phyloP scores from a whole-genome alignment of 2,329 filamentous ascomycete species.

The Sporothrix humicola region DNA sequence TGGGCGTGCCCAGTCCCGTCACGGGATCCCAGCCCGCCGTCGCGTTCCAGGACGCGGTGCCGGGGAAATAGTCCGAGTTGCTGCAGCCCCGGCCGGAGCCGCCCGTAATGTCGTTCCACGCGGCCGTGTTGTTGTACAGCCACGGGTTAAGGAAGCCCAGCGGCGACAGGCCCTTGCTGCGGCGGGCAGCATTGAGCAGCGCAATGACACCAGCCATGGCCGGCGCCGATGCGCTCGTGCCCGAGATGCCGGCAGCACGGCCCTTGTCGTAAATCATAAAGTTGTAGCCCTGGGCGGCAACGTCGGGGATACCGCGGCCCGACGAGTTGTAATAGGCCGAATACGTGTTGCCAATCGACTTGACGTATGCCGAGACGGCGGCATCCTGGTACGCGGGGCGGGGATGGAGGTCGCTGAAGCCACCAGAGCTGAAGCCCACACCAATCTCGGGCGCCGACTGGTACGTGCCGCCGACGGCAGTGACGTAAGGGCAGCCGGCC shows the following conservation, averaged over 20 bases:
- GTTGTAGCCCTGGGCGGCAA: slow-evolving; percentile 59
- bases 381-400: slow-evolving; percentile 50
- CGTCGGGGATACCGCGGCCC: slow-evolving; percentile 55
- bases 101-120: slow-evolving; percentile 42
- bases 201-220: slow-evolving; percentile 52
- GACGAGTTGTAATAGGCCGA: slow-evolving; percentile 50
- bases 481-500: slow-evolving; percentile 48
- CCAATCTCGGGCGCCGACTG: slow-evolving; percentile 43
- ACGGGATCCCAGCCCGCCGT: slow-evolving; percentile 46
- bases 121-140: slow-evolving; percentile 44
- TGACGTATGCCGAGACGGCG: slow-evolving; percentile 49
- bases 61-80: slow-evolving; percentile 32
- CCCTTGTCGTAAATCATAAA: slow-evolving; percentile 42
- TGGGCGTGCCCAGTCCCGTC: slow-evolving; percentile 43
- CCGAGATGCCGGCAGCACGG: slow-evolving; percentile 36
- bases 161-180: slow-evolving; percentile 45
- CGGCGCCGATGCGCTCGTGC: slow-evolving; percentile 49
- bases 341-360: slow-evolving; percentile 52
- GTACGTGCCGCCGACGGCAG: slow-evolving; percentile 63
- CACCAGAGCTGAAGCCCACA: slow-evolving; percentile 48
- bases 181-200: slow-evolving; percentile 52
- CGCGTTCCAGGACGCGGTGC: slow-evolving; percentile 42
- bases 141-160: slow-evolving; percentile 55
- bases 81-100: slow-evolving; percentile 41
- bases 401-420: slow-evolving; percentile 55